phyloP scores from a whole-genome alignment of 1,284 basidiomycete species.

The Coniferiporia sulphurascens region DNA sequence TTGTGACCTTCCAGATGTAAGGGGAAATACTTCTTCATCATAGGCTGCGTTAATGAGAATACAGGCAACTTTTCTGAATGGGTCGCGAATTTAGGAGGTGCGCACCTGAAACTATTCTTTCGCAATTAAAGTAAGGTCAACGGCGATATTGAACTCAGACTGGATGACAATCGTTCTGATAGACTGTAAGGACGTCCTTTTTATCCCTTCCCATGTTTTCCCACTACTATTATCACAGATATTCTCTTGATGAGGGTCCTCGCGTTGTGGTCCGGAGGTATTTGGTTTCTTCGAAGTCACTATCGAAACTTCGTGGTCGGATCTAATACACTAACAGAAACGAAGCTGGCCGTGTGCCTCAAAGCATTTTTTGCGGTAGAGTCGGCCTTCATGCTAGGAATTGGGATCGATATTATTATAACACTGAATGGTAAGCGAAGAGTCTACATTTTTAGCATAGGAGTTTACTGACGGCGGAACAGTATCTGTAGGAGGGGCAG shows the following conservation, averaged over 20 bases:
- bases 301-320: background rate
- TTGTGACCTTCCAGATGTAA: background rate
- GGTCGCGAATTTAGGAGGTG: background rate
- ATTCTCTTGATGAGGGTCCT: constrained; percentile 6
- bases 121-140: background rate
- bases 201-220: background rate
- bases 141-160: background rate
- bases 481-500: background rate
- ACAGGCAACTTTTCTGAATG: background rate
- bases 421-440: background rate
- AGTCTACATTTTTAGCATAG: background rate
- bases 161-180: constrained; percentile 5
- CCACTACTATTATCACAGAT: background rate
- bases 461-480: background rate
- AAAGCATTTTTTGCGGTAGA: background rate
- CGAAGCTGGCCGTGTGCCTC: background rate
- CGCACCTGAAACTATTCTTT: background rate
- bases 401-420: background rate
- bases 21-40: background rate
- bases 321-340: background rate
- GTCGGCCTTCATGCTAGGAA: background rate
- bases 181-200: background rate
- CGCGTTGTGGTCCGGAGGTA: background rate
- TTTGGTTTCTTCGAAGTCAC: background rate
- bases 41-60: background rate